Percentiles rank a stretch among this genome's conserved stretches.
phyloP scores from a whole-genome alignment of 2,329 filamentous ascomycete genomes.

The Diaporthe destruens region DNA sequence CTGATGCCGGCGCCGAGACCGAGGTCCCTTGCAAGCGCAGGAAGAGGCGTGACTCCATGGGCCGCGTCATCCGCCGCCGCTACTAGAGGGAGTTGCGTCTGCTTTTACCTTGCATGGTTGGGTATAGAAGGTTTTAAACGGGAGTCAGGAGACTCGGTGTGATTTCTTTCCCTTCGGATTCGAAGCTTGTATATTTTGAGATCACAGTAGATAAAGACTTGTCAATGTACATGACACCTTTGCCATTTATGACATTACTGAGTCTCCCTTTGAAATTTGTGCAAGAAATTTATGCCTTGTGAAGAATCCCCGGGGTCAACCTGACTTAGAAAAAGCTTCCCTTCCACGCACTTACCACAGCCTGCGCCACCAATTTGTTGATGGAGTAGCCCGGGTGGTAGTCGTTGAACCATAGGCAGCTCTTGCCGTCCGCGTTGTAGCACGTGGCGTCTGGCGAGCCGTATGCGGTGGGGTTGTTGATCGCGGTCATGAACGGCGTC shows the following conservation, averaged over 20 bases:
- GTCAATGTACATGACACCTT: slow-evolving; percentile 24
- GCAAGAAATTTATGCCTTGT: neutral
- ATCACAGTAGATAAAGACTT: slow-evolving; percentile 3
- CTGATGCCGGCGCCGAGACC: neutral
- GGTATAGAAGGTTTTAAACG: slow-evolving; percentile 10
- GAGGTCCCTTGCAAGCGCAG: slow-evolving; percentile 4
- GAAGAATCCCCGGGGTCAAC: too few relatives aligned
- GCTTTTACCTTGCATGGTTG: neutral
- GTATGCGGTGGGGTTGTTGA: slow-evolving; percentile 56
- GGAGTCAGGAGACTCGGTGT: slow-evolving; percentile 12
- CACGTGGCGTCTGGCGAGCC: slow-evolving; percentile 58
- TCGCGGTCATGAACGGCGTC: slow-evolving; percentile 56
- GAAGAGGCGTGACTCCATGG: slow-evolving; percentile 16
- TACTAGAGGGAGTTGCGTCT: neutral
- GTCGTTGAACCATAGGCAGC: slow-evolving; percentile 60
- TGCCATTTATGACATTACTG: neutral
- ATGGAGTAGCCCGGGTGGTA: slow-evolving; percentile 58
- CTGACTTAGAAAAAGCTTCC: slow-evolving; percentile 46
- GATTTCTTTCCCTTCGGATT: slow-evolving; percentile 3
- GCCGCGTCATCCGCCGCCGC: slow-evolving; percentile 14
- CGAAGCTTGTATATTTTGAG: slow-evolving; percentile 32
- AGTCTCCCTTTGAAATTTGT: neutral
- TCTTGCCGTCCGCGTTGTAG: slow-evolving; percentile 56
- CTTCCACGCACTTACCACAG: slow-evolving; percentile 51
- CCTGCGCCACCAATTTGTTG: slow-evolving; percentile 54